A percentile compares a stretch with the other conserved stretches of the same genome.
Conservation (phyloP, 2,329 filamentous ascomycete genomes). For the Ophiostoma tasmaniense region DNA sequence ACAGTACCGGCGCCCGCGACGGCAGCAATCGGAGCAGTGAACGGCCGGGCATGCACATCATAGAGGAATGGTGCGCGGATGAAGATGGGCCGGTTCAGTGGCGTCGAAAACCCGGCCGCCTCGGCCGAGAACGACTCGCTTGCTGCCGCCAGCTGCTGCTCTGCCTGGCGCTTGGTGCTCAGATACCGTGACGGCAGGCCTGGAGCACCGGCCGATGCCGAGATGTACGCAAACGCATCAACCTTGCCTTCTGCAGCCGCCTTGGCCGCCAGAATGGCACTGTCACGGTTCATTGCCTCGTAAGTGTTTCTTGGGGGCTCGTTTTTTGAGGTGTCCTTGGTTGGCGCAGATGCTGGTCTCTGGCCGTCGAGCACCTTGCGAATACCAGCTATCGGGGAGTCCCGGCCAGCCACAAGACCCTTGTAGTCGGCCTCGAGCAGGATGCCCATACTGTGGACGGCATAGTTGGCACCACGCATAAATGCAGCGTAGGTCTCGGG, state of each 20-base stretch:
- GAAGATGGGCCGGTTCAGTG: slow-evolving; percentile 65
- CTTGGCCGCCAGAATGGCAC: slow-evolving; percentile 71
- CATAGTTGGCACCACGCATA: slow-evolving; percentile 68
- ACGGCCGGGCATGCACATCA: slow-evolving; percentile 64
- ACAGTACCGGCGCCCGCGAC: slow-evolving; percentile 64
- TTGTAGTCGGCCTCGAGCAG: slow-evolving; percentile 98
- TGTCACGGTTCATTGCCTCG: slow-evolving; percentile 93
- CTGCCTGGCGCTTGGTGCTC: slow-evolving; percentile 83
- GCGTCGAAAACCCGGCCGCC: slow-evolving; percentile 53
- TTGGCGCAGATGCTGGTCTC: slow-evolving; percentile 48
- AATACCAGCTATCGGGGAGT: slow-evolving; percentile 71
- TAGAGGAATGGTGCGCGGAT: slow-evolving; percentile 83
- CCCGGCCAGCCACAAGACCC: slow-evolving; percentile 72
- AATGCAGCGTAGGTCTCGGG: slow-evolving; percentile 71
- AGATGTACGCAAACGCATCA: slow-evolving; percentile 74
- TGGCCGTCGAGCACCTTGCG: slow-evolving; percentile 64
- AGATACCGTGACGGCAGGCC: slow-evolving; percentile 81
- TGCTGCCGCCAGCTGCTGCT: slow-evolving; percentile 34
- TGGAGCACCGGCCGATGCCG: slow-evolving; percentile 77
- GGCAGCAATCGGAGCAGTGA: slow-evolving; percentile 79
- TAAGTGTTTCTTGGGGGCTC: slow-evolving; percentile 50
- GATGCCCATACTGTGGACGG: slow-evolving; percentile 94
- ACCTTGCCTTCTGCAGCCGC: slow-evolving; percentile 60
- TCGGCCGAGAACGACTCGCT: slow-evolving; percentile 46
- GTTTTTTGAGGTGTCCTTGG: background rate